Base-by-base conservation (phyloP, 2,329 filamentous ascomycete species). In the Diaporthe citriasiana region DNA sequence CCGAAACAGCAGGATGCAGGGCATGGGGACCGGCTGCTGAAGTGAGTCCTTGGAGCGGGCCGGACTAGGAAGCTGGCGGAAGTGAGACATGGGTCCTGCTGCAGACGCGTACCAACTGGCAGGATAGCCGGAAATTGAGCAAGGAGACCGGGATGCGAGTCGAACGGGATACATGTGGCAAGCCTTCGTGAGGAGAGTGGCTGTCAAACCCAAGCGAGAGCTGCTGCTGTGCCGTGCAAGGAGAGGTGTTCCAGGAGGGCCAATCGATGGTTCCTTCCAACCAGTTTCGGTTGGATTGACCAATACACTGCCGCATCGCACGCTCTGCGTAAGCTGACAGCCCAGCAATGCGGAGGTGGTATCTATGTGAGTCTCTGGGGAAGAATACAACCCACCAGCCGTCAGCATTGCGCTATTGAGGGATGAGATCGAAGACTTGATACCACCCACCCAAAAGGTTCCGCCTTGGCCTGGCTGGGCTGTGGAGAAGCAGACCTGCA, bases 41-140 rank as follows among this genome's bases (percentile, higher is more conserved):
- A 68, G 47, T 68, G 45, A 68, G 27, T 22, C 1, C 22, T 22
- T 35, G 45, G 63, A 19, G 47, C 63, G 30, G 47, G 45, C 47
- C 63, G 47, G 63, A 68, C 63, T 68, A 68, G 63, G 63, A 53
- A 68, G 63, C 63, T 68, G 63, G 63, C 35, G 35, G 60, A 38
- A 51, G 60, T 50, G 60, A 66, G 45, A 68, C 63, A 68, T 68
- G 63, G 63, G 33, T 27, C 17, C 33, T 25, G 63, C 47, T 53
- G 63, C 63, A 68, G 63, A 53, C 63, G 33, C 40, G 63, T 68
- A 68, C 63, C 63, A 68, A 68, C 63, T 40, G 63, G 33, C 63
- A 65, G 40, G 40, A n/a, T 19, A 50, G 59, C 25, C 59, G 63
- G 63, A 66, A 66, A 66, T 66, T 66, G 63, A 51, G 10, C 63